A percentile compares a stretch with the other conserved stretches of the same genome.
phyloP scores from a whole-genome alignment of 306 rosid genomes.

The Vigna reflexopilosa region DNA sequence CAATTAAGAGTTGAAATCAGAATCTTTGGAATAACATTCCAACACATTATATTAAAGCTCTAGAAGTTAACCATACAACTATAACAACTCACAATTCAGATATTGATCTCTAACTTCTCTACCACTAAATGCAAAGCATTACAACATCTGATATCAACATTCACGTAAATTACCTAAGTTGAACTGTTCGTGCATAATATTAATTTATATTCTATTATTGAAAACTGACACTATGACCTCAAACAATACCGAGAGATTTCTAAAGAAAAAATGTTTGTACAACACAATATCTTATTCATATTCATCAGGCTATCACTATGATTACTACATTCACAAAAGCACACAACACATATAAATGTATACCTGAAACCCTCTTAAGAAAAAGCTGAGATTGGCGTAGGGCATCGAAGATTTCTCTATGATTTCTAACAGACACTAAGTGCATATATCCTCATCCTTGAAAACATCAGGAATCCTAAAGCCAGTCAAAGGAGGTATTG shows the following conservation, averaged over 20 bases:
- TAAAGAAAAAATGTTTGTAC: background rate
- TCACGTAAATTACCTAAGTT: constrained; percentile 25
- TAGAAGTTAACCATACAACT: constrained; percentile 10
- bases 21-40: constrained; percentile 21
- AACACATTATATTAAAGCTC: constrained; percentile 35
- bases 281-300: background rate
- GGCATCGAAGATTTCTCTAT: constrained; percentile 46
- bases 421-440: constrained; percentile 53
- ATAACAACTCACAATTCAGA: constrained; percentile 21
- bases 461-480: constrained; percentile 57
- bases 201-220: constrained; percentile 10
- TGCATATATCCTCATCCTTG: constrained; percentile 51
- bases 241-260: constrained; percentile 15
- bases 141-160: constrained; percentile 24
- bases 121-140: constrained; percentile 28
- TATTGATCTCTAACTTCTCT: constrained; percentile 14
- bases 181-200: background rate
- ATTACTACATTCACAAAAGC: background rate
- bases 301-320: background rate
- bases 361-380: constrained; percentile 53
- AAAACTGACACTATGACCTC: constrained; percentile 10
- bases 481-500: background rate
- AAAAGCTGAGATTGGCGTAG: constrained; percentile 52
- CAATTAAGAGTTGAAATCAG: constrained; percentile 43
- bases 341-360: background rate